Evolutionary conservation across 2,329 filamentous ascomycete genomes (phyloP).

Genomic region (Pseudocercospora fuligena): DNA sequence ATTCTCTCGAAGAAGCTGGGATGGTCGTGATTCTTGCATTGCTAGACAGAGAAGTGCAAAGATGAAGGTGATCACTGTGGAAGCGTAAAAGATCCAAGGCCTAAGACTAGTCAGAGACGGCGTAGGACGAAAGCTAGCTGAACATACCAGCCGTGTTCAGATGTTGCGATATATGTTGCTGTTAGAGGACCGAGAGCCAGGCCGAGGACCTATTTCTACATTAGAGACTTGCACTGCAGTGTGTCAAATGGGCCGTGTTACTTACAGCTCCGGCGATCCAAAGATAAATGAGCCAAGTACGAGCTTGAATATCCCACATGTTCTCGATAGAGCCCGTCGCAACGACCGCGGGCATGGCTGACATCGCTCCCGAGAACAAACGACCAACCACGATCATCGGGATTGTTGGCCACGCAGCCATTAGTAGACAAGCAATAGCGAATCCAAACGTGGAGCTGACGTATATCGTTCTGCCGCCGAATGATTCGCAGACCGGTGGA

Average conservation of each 20-base stretch:
- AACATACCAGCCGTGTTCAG: slow-evolving; percentile 29
- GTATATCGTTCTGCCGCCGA: slow-evolving; percentile 45
- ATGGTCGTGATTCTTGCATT: slow-evolving; percentile 53
- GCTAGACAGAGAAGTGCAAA: slow-evolving; percentile 44
- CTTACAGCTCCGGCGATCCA: slow-evolving; percentile 50
- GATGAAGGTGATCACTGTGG: slow-evolving; percentile 45
- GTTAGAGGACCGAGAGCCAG: slow-evolving; percentile 52
- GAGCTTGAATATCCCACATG: slow-evolving; percentile 43
- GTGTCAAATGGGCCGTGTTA: neutral
- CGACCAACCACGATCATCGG: slow-evolving; percentile 48
- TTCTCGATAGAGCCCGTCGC: slow-evolving; percentile 57
- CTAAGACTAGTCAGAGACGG: slow-evolving; percentile 32
- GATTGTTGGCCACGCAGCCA: slow-evolving; percentile 45
- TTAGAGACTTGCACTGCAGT: neutral
- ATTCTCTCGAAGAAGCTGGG: slow-evolving; percentile 46
- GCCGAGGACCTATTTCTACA: slow-evolving; percentile 41
- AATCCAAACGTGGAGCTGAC: slow-evolving; percentile 42
- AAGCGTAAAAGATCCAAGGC: slow-evolving; percentile 53
- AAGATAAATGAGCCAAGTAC: slow-evolving; percentile 54
- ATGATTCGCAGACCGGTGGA: slow-evolving; percentile 46
- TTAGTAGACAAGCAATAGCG: slow-evolving; percentile 44
- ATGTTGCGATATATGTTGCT: slow-evolving; percentile 36
- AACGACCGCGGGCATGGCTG: slow-evolving; percentile 55
- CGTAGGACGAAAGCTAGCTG: neutral
- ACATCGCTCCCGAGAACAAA: slow-evolving; percentile 51